A percentile compares a stretch with the other conserved stretches of the same genome.
phyloP scores from a whole-genome alignment of 2,329 filamentous ascomycete genomes.

The Aspergillus spinulosporus region DNA sequence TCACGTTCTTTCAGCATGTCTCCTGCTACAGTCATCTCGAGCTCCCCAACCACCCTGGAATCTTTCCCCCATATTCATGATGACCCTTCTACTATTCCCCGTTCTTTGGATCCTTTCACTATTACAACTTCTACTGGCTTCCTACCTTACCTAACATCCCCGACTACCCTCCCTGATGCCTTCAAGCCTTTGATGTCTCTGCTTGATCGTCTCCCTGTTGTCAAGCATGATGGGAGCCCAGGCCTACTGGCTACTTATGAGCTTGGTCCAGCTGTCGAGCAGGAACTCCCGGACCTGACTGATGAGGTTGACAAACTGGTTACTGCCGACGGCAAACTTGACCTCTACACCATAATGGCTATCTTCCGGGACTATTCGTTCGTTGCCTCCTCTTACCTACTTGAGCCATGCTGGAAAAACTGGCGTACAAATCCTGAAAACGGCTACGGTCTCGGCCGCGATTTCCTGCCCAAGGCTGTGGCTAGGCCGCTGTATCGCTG shows the following conservation, averaged over 20 bases:
- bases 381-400: constrained; percentile 81
- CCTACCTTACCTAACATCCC: constrained; percentile 43
- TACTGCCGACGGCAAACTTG: constrained; percentile 53
- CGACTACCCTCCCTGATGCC: constrained; percentile 63
- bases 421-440: constrained; percentile 60
- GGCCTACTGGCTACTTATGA: constrained; percentile 74
- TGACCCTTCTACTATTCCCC: constrained; percentile 43
- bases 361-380: constrained; percentile 92
- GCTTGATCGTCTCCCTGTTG: constrained; percentile 75
- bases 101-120: constrained; percentile 49
- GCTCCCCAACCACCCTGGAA: constrained; percentile 38
- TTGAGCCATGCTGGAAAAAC: constrained; percentile 86
- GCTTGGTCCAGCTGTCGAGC: constrained; percentile 72
- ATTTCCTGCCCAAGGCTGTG: constrained; percentile 70
- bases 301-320: constrained; percentile 68
- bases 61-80: constrained; percentile 48
- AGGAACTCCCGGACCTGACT: constrained; percentile 76
- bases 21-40: constrained; percentile 32
- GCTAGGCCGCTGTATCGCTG: constrained; percentile 80
- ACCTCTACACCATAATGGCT: constrained; percentile 79
- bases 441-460: constrained; percentile 74
- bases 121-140: constrained; percentile 50
- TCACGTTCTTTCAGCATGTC: constrained; percentile 35
- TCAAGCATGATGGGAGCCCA: constrained; percentile 68
- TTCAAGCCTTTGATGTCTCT: constrained; percentile 73